These are phyloP conservation scores for Schizopora paradoxa DNA, from an alignment of 1,284 basidiomycete genomes.

Conservation along the genomic window DNA sequence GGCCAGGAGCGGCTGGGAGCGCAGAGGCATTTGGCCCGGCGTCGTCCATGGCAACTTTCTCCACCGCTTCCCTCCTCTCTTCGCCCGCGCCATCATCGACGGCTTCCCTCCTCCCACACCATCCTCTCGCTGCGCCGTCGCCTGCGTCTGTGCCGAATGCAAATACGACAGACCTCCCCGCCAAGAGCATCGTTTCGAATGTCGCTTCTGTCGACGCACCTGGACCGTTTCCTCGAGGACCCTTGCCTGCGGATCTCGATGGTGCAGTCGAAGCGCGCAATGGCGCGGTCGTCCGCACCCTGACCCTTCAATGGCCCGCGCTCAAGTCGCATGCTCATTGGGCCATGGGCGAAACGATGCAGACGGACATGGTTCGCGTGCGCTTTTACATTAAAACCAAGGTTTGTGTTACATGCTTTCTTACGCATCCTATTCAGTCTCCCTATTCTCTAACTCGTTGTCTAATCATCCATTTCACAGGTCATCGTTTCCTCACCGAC, in stretches of 20 bases:
- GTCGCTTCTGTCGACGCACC: conserved; percentile 55
- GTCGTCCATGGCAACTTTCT: neutral
- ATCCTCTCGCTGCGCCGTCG: no score
- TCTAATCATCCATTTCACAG: conserved; percentile 30
- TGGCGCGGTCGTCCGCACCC: conserved; percentile 56
- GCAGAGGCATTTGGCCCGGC: neutral
- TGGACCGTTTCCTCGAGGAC: conserved; percentile 48
- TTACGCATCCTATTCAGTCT: conserved; percentile 3
- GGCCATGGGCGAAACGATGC: conserved; percentile 71
- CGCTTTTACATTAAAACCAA: conserved; percentile 66
- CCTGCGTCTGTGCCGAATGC: conserved; percentile 11
- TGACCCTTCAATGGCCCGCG: conserved; percentile 68
- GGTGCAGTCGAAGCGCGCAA: no score
- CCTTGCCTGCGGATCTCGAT: no score
- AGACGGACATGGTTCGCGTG: conserved; percentile 59
- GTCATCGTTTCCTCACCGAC: conserved; percentile 51
- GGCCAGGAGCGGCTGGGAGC: no score
- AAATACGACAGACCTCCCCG: conserved; percentile 26
- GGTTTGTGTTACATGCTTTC: conserved; percentile 34
- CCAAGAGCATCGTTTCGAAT: conserved; percentile 45
- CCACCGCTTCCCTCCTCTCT: neutral
- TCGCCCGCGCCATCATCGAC: conserved; percentile 1
- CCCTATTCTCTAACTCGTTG: conserved; percentile 9
- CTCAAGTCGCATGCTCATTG: conserved; percentile 62
- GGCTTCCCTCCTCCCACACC: no score